Conservation (phyloP, 352 stramenopile species). For the Pythium utonaiense region DNA sequence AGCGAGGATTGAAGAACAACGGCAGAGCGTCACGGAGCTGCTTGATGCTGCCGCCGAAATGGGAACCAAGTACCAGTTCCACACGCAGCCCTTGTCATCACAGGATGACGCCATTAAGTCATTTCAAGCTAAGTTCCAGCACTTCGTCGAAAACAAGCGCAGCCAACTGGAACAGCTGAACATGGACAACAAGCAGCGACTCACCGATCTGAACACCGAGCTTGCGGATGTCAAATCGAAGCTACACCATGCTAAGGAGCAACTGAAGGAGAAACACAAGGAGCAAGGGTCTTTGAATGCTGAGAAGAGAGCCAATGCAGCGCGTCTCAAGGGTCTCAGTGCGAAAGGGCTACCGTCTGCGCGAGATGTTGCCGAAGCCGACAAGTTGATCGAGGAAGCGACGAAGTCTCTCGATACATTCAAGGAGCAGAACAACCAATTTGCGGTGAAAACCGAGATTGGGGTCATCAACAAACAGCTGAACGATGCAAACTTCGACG, state of each 20-base stretch:
- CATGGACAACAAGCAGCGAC: constrained; percentile 33
- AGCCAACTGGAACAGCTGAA: constrained; percentile 34
- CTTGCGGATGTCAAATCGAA: constrained; percentile 49
- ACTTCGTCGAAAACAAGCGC: constrained; percentile 43
- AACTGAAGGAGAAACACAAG: constrained; percentile 41
- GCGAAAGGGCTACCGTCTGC: constrained; percentile 34
- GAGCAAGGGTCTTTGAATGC: constrained; percentile 36
- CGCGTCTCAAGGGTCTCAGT: constrained; percentile 42
- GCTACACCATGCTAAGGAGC: constrained; percentile 45
- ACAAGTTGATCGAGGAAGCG: constrained; percentile 38
- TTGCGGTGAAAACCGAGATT: constrained; percentile 43
- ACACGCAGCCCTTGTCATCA: constrained; percentile 43
- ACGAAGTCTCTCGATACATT: constrained; percentile 40
- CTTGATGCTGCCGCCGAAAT: constrained; percentile 40
- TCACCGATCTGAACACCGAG: constrained; percentile 42
- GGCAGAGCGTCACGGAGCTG: constrained; percentile 35
- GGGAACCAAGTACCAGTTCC: constrained; percentile 60
- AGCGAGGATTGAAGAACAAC: constrained; percentile 44
- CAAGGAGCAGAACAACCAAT: constrained; percentile 38
- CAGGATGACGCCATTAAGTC: constrained; percentile 49
- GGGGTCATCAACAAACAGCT: constrained; percentile 41
- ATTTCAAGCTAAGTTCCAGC: constrained; percentile 47
- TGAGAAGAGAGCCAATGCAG: constrained; percentile 39
- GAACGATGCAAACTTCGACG: constrained; percentile 37
- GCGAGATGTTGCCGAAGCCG: constrained; percentile 47